Base-by-base conservation (phyloP, 2,329 filamentous ascomycete species). In the Apiospora phragmitis region DNA sequence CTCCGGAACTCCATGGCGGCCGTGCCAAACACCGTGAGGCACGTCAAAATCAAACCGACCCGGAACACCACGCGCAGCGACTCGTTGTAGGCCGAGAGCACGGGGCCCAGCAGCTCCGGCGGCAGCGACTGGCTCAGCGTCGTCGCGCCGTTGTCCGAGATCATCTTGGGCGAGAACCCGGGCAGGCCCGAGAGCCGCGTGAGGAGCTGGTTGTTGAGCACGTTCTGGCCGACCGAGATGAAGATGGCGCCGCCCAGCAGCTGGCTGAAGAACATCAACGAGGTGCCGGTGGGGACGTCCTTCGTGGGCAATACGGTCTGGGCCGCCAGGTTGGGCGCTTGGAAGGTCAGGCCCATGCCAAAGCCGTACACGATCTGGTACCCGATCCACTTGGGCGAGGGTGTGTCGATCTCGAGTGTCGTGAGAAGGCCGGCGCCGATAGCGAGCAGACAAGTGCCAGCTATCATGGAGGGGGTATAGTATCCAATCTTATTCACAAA, bases 1-100 rank as follows among this genome's bases (percentile, higher is more conserved):
- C 79, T 84, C 70, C 76, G 87, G 90, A 90, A 93, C 81, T 93
- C 87, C 74, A 93, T 86, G 8, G 82, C 80, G 0, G 85, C 75
- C 0, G 86, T 83, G 0, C 88, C 90, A 9, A 91, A 47, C 18
- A 92, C 82, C 5, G 84, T 86, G 11, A 91, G 70, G 9, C 82
- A 82, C 0, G 85, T 83, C 76, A 90, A 81, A 1, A 87, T 85
- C 9, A 91, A 81, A 1, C 85, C 86, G 11, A 93, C 87, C 72
- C 88, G 87, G 76, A 92, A 93, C 0, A 86, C 86, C 71, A 85
- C 80, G 1, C 85, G 85, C 47, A 94, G 79, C 0, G 90, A 84
- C 32, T 83, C 78, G 76, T 93, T 93, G 81, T 94, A 94, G 0
- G 85, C 89, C 0, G 69, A 24, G 47, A 83, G 71, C 16, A 76